Conservation (phyloP, 2,329 filamentous ascomycete genomes). For the Xylaria sp. region DNA sequence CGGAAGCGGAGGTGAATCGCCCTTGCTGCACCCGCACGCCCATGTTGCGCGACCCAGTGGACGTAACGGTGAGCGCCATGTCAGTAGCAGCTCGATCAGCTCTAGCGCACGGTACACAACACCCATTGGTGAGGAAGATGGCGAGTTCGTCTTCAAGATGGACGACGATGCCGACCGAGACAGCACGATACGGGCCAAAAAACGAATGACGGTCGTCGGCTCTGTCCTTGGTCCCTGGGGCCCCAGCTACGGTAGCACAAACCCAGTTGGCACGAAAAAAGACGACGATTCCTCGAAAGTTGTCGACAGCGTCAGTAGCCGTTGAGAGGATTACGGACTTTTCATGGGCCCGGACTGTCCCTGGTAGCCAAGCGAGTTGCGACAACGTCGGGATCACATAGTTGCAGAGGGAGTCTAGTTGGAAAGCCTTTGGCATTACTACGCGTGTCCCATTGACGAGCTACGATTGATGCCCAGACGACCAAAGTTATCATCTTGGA, state of each 20-base stretch:
- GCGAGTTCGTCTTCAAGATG: slow-evolving; percentile 61
- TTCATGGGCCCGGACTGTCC: slow-evolving; percentile 2
- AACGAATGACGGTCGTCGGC: slow-evolving; percentile 43
- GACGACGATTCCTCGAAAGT: slow-evolving; percentile 27
- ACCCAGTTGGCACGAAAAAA: slow-evolving; percentile 27
- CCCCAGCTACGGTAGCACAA: slow-evolving; percentile 33
- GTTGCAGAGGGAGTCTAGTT: not conserved
- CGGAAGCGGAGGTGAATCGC: slow-evolving; percentile 34
- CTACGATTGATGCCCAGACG: slow-evolving; percentile 13
- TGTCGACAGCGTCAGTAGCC: slow-evolving; percentile 29
- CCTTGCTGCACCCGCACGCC: slow-evolving; percentile 47
- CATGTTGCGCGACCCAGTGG: slow-evolving; percentile 39
- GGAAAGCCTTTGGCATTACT: slow-evolving; percentile 12
- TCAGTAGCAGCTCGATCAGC: slow-evolving; percentile 54
- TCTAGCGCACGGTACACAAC: slow-evolving; percentile 57
- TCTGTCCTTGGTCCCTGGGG: slow-evolving; percentile 28
- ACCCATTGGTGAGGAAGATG: slow-evolving; percentile 60
- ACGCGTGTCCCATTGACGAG: slow-evolving; percentile 5
- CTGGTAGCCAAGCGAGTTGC: slow-evolving; percentile 3
- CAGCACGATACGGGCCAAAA: slow-evolving; percentile 40
- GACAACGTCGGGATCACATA: slow-evolving; percentile 4
- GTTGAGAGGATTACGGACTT: slow-evolving; percentile 18
- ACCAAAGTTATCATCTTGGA: slow-evolving; percentile 14
- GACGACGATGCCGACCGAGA: slow-evolving; percentile 55
- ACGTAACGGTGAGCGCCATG: slow-evolving; percentile 49